Conservation (phyloP, 148 eudicot species). For the Euryodendron excelsum region DNA sequence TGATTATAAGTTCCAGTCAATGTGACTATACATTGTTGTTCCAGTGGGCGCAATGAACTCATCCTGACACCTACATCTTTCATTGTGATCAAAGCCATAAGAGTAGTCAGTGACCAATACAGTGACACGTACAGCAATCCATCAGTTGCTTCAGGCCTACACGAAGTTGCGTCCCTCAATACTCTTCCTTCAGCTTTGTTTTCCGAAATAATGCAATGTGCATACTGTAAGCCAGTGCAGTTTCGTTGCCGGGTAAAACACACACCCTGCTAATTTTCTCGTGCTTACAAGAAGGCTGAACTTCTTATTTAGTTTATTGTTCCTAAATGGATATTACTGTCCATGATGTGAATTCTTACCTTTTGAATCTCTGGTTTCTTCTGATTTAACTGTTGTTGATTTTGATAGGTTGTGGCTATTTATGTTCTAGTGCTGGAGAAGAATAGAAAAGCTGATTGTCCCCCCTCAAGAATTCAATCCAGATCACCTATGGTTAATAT, state of each 20-base stretch:
- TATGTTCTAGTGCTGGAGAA: slow-evolving; percentile 55
- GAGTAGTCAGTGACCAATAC: slow-evolving; percentile 21
- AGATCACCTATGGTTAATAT: slow-evolving; percentile 32
- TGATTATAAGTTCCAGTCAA: not conserved
- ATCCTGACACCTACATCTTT: slow-evolving; percentile 69
- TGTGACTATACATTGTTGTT: slow-evolving; percentile 10
- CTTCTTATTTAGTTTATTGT: not conserved
- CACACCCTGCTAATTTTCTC: not conserved
- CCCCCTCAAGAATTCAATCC: slow-evolving; percentile 23
- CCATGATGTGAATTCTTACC: not conserved
- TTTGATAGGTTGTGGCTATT: slow-evolving; percentile 66
- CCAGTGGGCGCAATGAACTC: slow-evolving; percentile 53
- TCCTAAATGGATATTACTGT: not conserved
- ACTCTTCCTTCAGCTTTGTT: slow-evolving; percentile 35
- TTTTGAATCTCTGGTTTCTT: not conserved
- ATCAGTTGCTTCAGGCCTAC: slow-evolving; percentile 24
- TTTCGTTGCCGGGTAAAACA: slow-evolving; percentile 64
- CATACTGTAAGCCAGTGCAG: slow-evolving; percentile 41
- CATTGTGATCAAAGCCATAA: slow-evolving; percentile 49
- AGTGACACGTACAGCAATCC: slow-evolving; percentile 10
- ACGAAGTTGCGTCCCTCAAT: slow-evolving; percentile 15
- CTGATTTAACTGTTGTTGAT: slow-evolving; percentile 5
- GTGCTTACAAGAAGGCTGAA: not conserved
- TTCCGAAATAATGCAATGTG: slow-evolving; percentile 33
- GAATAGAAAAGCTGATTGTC: slow-evolving; percentile 27